Evolutionary conservation across 805 yeast genomes (phyloP), one percentile per base, ranked within the genome.

Genomic region (Jamesozyma rosinii): DNA sequence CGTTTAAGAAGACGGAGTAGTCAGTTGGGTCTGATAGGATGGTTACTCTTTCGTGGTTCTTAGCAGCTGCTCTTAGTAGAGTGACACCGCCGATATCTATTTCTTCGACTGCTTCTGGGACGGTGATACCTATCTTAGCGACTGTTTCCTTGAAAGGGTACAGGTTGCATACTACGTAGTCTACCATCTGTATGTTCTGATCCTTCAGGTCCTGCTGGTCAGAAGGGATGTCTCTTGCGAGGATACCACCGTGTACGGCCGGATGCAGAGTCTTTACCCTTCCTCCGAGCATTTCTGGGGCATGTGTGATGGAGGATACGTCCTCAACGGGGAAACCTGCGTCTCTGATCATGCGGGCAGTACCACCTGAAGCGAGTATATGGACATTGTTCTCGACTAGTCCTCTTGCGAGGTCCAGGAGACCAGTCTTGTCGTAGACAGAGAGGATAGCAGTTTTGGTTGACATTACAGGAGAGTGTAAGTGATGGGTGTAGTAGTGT

Each of bases 61-160:
- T 90, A 51, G 98, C 98, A 47, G 97, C 97, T 40, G 98, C 98
- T 69, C 98, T 81, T 65, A 90, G 74, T 50, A 90, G 72, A 37
- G 98, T 90, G 50, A 90, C 97, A 65, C 98, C 92, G 59, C 98
- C 98, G 61, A 92, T 90, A 65, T 90, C 98, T 54, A 90, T 81
- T 69, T 90, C 97, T 72, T 90, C 98, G 43, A 90, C 97, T 19
- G 98, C 98, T 72, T 92, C 97, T 32, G 80, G 90, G 53, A 90
- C 79, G 35, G 97, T 90, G 52, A 90, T 97, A 49, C 92, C 87
- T 53, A 84, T 85, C 66, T 90, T 89, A 51, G 95, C 83, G 50
- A 90, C 84, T 40, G 98, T 90, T 72, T 92, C 95, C 71, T 89
- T 86, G 80, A 90, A 90, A 30, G 98, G 97, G 68, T 90, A 90